Conservation (phyloP, 441 rosid species). For the Dalechampia spathulata region DNA sequence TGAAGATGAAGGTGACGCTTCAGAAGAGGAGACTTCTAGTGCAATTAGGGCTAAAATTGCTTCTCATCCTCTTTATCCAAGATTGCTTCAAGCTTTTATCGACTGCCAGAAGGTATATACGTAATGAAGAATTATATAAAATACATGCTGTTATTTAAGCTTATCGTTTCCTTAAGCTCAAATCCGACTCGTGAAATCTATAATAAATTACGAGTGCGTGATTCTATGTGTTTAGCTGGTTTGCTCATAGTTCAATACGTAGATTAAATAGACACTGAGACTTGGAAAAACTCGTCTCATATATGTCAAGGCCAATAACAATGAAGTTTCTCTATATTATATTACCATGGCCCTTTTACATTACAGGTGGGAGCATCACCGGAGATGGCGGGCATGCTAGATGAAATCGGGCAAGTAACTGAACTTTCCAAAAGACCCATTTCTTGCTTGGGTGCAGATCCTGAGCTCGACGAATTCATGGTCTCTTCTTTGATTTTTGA, state of each 20-base stretch:
- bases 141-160: too few species aligned
- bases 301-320: too few species aligned
- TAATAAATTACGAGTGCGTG: not conserved
- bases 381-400: constrained; percentile 32
- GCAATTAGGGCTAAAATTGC: constrained; percentile 49
- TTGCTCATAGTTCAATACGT: too few species aligned
- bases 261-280: too few species aligned
- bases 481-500: too few species aligned
- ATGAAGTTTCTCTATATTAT: too few species aligned
- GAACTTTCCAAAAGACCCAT: constrained; percentile 17
- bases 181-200: too few species aligned
- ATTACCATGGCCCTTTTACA: not conserved
- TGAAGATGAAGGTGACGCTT: not conserved
- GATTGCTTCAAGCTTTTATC: constrained; percentile 44
- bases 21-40: constrained; percentile 28
- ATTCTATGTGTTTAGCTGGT: not conserved
- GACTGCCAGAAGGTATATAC: constrained; percentile 56
- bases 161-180: too few species aligned
- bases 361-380: constrained; percentile 61
- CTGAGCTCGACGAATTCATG: constrained; percentile 70
- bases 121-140: too few species aligned
- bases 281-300: too few species aligned
- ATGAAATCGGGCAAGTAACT: constrained; percentile 33
- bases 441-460: constrained; percentile 40
- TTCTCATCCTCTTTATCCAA: constrained; percentile 64